Evolutionary conservation across 345 rosid species (phyloP).

Genomic region (Gossypium ekmanianum): DNA sequence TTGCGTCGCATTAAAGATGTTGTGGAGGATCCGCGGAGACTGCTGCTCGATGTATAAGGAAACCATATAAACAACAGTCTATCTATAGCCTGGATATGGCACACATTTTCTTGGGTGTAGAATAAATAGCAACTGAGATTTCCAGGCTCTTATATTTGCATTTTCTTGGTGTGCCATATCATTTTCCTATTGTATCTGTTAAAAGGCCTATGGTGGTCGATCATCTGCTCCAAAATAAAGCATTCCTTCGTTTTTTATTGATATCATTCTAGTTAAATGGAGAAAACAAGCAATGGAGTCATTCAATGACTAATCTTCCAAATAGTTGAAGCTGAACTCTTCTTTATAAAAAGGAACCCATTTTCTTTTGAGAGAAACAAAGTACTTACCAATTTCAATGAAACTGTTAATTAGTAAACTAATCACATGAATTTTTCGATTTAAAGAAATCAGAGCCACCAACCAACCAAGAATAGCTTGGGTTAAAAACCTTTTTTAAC

Average conservation of each 20-base stretch:
- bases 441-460: neutral
- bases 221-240: neutral
- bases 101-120: neutral
- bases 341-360: neutral
- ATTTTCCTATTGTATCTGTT: neutral
- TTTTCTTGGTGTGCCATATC: neutral
- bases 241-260: neutral
- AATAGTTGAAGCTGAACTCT: neutral
- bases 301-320: neutral
- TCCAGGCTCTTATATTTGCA: neutral
- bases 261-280: neutral
- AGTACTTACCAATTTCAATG: neutral
- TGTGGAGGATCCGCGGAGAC: slow-evolving; percentile 79
- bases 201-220: neutral
- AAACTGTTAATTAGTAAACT: neutral
- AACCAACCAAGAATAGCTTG: neutral
- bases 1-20: slow-evolving; percentile 78
- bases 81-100: neutral
- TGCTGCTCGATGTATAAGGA: slow-evolving; percentile 5
- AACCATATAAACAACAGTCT: neutral
- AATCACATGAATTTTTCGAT: neutral
- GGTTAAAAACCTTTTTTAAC: neutral
- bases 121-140: neutral
- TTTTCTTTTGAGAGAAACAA: neutral
- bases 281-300: neutral